Evolutionary conservation across 305 asterid genomes (phyloP).

Genomic region (Fraxinus sp.): DNA sequence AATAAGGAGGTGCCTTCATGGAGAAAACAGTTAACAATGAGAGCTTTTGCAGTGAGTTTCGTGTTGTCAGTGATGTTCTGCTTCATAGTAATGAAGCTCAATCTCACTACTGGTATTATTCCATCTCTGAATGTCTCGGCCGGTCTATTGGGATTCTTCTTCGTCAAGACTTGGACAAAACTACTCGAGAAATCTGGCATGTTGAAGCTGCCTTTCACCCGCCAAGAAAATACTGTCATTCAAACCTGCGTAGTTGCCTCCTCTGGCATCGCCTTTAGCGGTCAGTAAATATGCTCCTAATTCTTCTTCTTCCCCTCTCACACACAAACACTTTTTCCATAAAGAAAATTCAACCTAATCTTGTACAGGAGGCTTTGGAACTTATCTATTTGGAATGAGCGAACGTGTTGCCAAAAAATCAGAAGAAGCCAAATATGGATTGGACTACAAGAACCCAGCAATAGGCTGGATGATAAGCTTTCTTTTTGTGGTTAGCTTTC

Average conservation of each 20-base stretch:
- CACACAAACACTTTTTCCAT: background rate
- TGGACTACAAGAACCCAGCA: constrained; percentile 29
- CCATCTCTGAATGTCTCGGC: constrained; percentile 52
- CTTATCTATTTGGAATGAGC: constrained; percentile 45
- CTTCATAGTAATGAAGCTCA: constrained; percentile 43
- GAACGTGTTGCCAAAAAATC: constrained; percentile 26
- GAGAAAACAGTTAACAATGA: constrained; percentile 32
- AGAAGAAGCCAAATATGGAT: constrained; percentile 20
- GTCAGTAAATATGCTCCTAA: constrained; percentile 11
- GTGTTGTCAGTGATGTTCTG: constrained; percentile 34
- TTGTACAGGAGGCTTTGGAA: constrained; percentile 41
- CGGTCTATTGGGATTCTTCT: constrained; percentile 44
- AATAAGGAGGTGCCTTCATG: constrained; percentile 28
- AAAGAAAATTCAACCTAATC: background rate
- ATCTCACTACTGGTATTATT: constrained; percentile 43
- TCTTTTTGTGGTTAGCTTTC: constrained; percentile 46
- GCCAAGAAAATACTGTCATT: constrained; percentile 45
- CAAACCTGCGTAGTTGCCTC: constrained; percentile 47
- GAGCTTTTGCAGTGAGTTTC: constrained; percentile 43
- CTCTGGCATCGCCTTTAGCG: constrained; percentile 43
- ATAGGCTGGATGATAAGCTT: constrained; percentile 50
- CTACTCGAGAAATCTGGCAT: constrained; percentile 34
- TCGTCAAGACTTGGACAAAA: constrained; percentile 44
- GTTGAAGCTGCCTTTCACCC: constrained; percentile 37
- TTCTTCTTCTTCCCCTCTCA: background rate